phyloP scores from a whole-genome alignment of 257 asterid species.

The Sherardia arvensis region DNA sequence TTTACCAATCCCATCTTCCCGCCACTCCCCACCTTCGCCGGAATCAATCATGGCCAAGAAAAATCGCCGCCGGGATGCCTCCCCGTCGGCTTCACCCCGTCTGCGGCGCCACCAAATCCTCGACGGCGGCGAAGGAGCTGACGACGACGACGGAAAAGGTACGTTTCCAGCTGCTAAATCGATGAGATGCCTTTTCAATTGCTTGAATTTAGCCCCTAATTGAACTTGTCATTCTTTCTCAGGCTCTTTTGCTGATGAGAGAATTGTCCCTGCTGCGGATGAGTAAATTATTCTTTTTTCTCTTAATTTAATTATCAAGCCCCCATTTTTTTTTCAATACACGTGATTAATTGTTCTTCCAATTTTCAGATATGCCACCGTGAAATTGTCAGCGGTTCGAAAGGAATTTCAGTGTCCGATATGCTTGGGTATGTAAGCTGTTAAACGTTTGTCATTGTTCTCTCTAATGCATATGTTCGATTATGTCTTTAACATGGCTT shows the following conservation, averaged over 20 bases:
- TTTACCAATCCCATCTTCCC: constrained; percentile 13
- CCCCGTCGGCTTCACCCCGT: constrained; percentile 17
- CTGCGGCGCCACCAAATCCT: constrained; percentile 36
- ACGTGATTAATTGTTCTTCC: not conserved
- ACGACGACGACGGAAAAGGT: constrained; percentile 34
- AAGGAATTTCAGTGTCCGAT: constrained; percentile 99
- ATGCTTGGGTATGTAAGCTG: constrained; percentile 58
- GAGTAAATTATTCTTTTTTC: constrained; percentile 24
- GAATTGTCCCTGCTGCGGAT: constrained; percentile 34
- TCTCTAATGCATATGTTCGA: not conserved
- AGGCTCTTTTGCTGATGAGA: constrained; percentile 57
- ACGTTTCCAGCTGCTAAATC: constrained; percentile 17
- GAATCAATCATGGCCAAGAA: constrained; percentile 54
- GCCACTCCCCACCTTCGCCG: constrained; percentile 23
- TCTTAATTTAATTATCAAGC: not conserved
- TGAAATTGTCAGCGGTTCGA: constrained; percentile 81
- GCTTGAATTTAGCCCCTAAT: constrained; percentile 5
- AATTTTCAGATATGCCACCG: constrained; percentile 46
- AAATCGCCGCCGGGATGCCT: constrained; percentile 46
- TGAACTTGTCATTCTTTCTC: constrained; percentile 24
- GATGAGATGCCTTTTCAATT: constrained; percentile 14
- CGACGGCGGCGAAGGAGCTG: constrained; percentile 33
- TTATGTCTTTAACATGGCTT: not conserved
- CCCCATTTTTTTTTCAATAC: constrained; percentile 2
- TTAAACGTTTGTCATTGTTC: not conserved